Evolutionary conservation across 768 basidiomycete species (phyloP), one percentile per base, ranked within the genome.

Genomic region (Austroboletus festivus): DNA sequence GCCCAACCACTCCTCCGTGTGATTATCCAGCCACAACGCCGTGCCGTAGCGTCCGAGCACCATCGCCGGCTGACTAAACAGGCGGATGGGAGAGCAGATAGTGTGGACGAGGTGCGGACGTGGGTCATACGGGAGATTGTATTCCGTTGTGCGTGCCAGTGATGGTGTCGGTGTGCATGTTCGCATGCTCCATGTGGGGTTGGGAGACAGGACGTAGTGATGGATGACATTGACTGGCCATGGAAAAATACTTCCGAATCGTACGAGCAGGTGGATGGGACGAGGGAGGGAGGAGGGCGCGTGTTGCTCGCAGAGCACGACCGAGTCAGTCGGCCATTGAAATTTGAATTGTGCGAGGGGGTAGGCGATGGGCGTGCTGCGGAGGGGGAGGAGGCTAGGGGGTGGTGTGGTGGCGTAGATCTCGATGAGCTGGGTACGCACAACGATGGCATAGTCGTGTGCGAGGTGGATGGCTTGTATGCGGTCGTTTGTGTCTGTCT

Each of bases 221-320:
- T 86, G 82, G n/a, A 86, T 70, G 21, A 81, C 64, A 61, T 88
- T 86, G 52, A 81, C 75, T 0, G 84, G 82, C 85, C 84, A 86
- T 3, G 83, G 83, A 50, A 76, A 79, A 45, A 68, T 71, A 59
- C 77, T 81, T 12, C 74, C 76, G 56, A 80, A 86, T 15, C 86
- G 81, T 18, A 85, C 59, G 37, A 82, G 69, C 16, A 86, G 63
- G 53, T 74, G 75, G 46, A 86, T 70, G 0, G 28, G 28, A 28
- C 28, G 28, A 5, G 28, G 28, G 28, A 6, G 66, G 28, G 7
- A 1, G 8, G 42, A 18, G 11, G 33, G 24, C 0, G 43, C 0
- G 12, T 44, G 62, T 50, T 74, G 71, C 3, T 65, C 54, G 38
- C 61, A 61, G 31, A 82, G 64, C 23, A 69, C 63, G 52, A 79